Evolutionary conservation across 768 basidiomycete species (phyloP), one percentile per base, ranked within the genome.

Genomic region (Lactarius evosmus): DNA sequence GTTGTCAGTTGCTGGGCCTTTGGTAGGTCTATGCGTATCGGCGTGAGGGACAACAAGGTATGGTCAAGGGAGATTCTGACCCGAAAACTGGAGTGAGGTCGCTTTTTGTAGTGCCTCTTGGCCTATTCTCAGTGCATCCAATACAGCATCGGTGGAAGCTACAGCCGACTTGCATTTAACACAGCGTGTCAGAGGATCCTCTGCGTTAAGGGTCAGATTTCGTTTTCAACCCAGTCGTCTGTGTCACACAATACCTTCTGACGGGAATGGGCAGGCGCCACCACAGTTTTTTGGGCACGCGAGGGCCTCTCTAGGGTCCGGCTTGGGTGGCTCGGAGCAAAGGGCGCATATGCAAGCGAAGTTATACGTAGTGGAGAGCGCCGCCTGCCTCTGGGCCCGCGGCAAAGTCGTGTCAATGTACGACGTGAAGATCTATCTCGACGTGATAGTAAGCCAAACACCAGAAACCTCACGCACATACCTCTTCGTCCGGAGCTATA

Each of bases 351-450:
- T 69, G 69, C 95, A 98, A 8, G 70, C 75, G 69, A 98, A 98
- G 67, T 83, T 80, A 74, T 98, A 97, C 0, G 89, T 87, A 63
- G 88, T 85, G 50, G 75, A 69, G 22, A 98, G 78, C 1, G 82
- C 76, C 34, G 74, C 72, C 65, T 83, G 86, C 32, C 95, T 79
- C 22, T 78, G 72, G 0, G 69, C 62, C 11, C 74, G 76, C 0
- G 94, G 89, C 2, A 90, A 76, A 0, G 93, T 91, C 0, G 89
- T 85, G 72, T 98, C 96, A 51, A 97, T 80, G 68, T 98, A 98
- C 9, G 91, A 79, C 0, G 88, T 93, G 38, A 89, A 67, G 50
- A 98, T 79, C 94, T 95, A 60, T 38, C 27, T 27, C 25, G 38
- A 8, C 6, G 49, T 40, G 7, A 7, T 52, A 44, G 17, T 49